Base-by-base conservation (phyloP, 2,329 filamentous ascomycete genomes). In the Botrytis squamosa region DNA sequence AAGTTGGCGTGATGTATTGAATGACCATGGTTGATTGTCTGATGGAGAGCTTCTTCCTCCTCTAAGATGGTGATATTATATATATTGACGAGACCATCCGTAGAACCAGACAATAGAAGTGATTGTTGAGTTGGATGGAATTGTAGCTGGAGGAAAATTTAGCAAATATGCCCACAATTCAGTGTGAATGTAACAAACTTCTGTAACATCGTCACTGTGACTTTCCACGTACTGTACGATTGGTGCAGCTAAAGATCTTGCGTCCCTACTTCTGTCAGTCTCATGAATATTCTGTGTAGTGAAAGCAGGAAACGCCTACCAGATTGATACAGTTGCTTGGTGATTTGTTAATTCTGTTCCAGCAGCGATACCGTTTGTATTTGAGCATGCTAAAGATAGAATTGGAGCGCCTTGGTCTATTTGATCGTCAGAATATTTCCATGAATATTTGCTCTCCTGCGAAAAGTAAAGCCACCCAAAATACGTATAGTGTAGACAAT, bases 1-100 rank as follows among this genome's bases (percentile, higher is more conserved):
- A 94, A 95, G 8, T 90, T 91, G 22, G 92, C 90, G 77, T 89
- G 91, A 81, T 94, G 92, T 76, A 95, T 88, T 0, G 92, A 93
- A 49, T 90, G 89, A 55, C 88, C 87, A 80, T 93, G 92, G 82
- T 95, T 95, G 81, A 95, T 90, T 20, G 93, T 92, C 82, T 94
- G 92, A 74, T 92, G 85, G 33, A 94, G 84, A 1, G 93, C 90
- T 65, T 95, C 93, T 80, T 95, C 93, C 82, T 95, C 93, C 77
- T 93, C 91, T 29, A 85, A 83, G 74, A 93, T 86, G 66, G 86
- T 86, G 29, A 89, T 91, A 83, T 96, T 91, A 82, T 92, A 93
- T 64, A 95, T 85, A 79, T 92, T 94, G 78, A 95, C 87, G 1
- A 95, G 87, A 10, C 92, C 92, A 82, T 96, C 93, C 22, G 92